Evolutionary conservation across 805 yeast species (phyloP).

Genomic region (Kodamaea nitidulidarum): DNA sequence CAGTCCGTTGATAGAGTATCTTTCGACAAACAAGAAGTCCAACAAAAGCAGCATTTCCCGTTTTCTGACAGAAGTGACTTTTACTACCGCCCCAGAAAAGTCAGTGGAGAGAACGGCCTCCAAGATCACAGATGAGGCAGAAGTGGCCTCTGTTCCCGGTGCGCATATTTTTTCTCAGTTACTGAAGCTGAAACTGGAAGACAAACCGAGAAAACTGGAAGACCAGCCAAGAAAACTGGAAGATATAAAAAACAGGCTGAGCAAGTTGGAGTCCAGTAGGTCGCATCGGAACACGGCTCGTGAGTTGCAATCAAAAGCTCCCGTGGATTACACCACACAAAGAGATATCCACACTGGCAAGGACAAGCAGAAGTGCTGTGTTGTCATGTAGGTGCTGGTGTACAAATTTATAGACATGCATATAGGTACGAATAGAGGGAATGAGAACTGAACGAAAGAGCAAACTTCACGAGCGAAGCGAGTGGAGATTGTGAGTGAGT

Average conservation of each 20-base stretch:
- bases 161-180: too few relatives aligned
- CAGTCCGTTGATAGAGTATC: conserved; percentile 20
- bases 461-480: not conserved
- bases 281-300: too few relatives aligned
- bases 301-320: not conserved
- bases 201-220: too few relatives aligned
- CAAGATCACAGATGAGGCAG: not conserved
- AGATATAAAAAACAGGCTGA: too few relatives aligned
- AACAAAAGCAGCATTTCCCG: conserved; percentile 8
- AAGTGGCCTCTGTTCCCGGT: not conserved
- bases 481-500: too few relatives aligned
- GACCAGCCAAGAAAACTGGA: too few relatives aligned
- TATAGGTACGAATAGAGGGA: not conserved
- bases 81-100: conserved; percentile 1
- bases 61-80: not conserved
- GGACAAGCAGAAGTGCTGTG: not conserved
- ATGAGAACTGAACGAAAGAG: not conserved
- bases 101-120: not conserved
- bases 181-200: too few relatives aligned
- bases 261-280: too few relatives aligned
- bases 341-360: not conserved
- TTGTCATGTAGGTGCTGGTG: not conserved
- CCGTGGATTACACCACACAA: not conserved
- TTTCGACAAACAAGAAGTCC: conserved; percentile 1
- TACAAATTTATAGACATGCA: not conserved